Percentiles rank a stretch among this genome's conserved stretches.
phyloP scores from a whole-genome alignment of 805 yeast species.

The Blastobotrys chiropterorum region DNA sequence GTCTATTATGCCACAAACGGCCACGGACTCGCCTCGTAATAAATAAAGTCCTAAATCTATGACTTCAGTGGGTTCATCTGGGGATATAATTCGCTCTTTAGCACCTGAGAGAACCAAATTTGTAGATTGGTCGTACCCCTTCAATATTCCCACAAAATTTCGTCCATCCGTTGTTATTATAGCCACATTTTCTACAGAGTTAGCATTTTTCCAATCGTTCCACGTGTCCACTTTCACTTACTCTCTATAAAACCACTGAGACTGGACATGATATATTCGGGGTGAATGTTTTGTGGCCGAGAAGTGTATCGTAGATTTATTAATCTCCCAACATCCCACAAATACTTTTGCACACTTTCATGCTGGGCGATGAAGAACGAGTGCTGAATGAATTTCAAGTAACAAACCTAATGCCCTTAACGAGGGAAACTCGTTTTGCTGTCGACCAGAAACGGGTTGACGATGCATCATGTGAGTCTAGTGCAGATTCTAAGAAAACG shows the following conservation, averaged over 20 bases:
- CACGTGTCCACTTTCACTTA: slow-evolving; percentile 7
- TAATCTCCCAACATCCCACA: neutral
- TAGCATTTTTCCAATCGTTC: neutral
- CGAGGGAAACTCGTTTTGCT: neutral
- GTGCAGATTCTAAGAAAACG: neutral
- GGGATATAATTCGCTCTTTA: slow-evolving; percentile 25
- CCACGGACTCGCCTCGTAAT: slow-evolving; percentile 33
- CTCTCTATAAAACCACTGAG: slow-evolving; percentile 21
- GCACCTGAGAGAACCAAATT: slow-evolving; percentile 29
- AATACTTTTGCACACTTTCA: too few species aligned
- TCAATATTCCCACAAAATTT: slow-evolving; percentile 28
- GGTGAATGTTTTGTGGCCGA: neutral
- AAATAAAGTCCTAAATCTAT: slow-evolving; percentile 31
- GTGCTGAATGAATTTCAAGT: neutral
- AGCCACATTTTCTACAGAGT: slow-evolving; percentile 17
- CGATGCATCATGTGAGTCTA: neutral
- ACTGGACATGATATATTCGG: slow-evolving; percentile 16
- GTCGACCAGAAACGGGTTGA: neutral
- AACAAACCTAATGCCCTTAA: neutral
- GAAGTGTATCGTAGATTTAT: neutral
- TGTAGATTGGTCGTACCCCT: slow-evolving; percentile 34
- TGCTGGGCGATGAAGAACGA: neutral
- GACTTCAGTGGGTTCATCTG: slow-evolving; percentile 22
- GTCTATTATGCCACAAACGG: slow-evolving; percentile 30
- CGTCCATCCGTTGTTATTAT: slow-evolving; percentile 34